Conservation (phyloP, 257 asterid genomes). For the Scutellaria baicalensis region DNA sequence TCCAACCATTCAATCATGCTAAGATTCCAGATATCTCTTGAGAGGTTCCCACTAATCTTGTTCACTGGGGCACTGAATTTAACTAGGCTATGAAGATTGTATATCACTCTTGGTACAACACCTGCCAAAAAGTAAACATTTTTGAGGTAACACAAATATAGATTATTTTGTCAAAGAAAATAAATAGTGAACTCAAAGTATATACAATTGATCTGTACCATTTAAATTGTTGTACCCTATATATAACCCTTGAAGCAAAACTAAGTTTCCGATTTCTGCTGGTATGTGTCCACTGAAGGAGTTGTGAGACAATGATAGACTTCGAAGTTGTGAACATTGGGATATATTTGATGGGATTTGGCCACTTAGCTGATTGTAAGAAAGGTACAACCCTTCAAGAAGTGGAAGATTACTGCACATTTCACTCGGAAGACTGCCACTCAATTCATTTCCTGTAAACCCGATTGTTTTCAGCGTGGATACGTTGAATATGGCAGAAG, state of each 20-base stretch:
- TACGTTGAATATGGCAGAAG: background rate
- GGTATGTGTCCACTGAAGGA: conserved; percentile 8
- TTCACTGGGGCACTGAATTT: background rate
- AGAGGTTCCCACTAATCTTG: background rate
- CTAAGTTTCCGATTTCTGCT: background rate
- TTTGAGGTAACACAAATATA: no score
- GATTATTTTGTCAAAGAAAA: no score
- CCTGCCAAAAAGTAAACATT: no score
- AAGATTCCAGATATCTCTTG: conserved; percentile 11
- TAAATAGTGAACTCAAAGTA: background rate
- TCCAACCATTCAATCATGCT: background rate
- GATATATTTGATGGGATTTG: background rate
- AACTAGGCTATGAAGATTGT: background rate
- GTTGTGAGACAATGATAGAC: background rate
- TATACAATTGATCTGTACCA: background rate
- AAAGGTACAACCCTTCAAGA: background rate
- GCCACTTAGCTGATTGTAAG: background rate
- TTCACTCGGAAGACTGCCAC: conserved; percentile 4
- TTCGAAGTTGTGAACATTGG: background rate
- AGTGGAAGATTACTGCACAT: conserved; percentile 2
- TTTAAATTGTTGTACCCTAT: background rate
- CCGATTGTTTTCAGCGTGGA: background rate
- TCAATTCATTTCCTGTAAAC: background rate
- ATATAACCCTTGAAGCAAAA: background rate
- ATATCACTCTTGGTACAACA: conserved; percentile 6